Evolutionary conservation across 1,284 basidiomycete genomes (phyloP).

Genomic region (Tilletia indica): DNA sequence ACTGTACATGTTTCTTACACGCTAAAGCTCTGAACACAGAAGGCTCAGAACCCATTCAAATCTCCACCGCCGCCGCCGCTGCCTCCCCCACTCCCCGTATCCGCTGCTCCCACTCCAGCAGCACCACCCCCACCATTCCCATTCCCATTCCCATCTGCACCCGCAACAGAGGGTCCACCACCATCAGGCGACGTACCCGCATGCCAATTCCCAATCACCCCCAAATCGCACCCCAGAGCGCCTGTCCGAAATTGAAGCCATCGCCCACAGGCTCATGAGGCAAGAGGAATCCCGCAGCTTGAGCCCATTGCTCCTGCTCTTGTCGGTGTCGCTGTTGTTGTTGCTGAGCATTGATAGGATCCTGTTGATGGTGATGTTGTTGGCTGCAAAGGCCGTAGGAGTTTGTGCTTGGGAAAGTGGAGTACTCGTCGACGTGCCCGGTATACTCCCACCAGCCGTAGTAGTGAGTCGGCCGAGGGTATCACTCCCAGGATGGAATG

Average conservation of each 20-base stretch:
- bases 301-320: constrained; percentile 14
- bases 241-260: constrained; percentile 14
- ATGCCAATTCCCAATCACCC: constrained; percentile 16
- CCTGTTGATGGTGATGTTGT: neutral
- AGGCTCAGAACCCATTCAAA: no score
- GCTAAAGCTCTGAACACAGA: no score
- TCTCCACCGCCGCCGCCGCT: no score
- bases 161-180: no score
- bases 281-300: neutral
- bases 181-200: neutral
- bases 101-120: no score
- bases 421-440: neutral
- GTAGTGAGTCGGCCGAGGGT: constrained; percentile 10
- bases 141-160: no score
- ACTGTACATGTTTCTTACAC: no score
- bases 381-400: neutral
- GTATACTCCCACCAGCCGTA: neutral
- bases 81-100: no score
- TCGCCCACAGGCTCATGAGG: constrained; percentile 10
- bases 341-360: neutral
- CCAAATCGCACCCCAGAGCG: constrained; percentile 8
- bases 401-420: neutral
- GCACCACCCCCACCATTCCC: no score
- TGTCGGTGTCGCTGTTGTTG: neutral
- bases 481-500: constrained; percentile 14